Evolutionary conservation across 306 rosid species (phyloP).

Genomic region (Ormosia semicastrata): DNA sequence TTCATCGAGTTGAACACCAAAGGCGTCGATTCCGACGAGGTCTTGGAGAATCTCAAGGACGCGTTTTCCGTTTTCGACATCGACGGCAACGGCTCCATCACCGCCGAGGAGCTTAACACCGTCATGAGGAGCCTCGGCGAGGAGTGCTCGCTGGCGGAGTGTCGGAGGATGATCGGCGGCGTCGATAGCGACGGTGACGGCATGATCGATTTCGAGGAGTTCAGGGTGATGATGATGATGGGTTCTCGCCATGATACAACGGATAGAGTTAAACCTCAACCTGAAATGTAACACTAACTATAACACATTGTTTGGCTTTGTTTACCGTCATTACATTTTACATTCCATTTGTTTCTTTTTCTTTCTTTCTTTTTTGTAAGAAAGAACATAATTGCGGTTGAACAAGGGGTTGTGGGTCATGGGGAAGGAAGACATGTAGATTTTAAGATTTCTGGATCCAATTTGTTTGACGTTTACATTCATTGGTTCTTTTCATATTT

Average conservation of each 20-base stretch:
- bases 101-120: conserved; percentile 78
- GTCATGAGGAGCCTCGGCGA: conserved; percentile 80
- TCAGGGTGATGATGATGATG: conserved; percentile 84
- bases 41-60: conserved; percentile 65
- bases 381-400: too few relatives aligned
- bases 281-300: background rate
- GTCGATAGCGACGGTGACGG: conserved; percentile 89
- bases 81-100: conserved; percentile 80
- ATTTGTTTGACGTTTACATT: too few relatives aligned
- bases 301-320: background rate
- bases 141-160: conserved; percentile 76
- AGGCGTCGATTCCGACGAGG: conserved; percentile 77
- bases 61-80: conserved; percentile 87
- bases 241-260: conserved; percentile 60
- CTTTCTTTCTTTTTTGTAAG: too few relatives aligned
- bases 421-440: too few relatives aligned
- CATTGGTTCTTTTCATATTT: too few relatives aligned
- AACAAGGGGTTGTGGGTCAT: too few relatives aligned
- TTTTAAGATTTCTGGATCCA: too few relatives aligned
- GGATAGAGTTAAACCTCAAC: conserved; percentile 29
- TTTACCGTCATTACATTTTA: background rate
- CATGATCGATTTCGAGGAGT: conserved; percentile 82
- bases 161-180: conserved; percentile 79
- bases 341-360: background rate
- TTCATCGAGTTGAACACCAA: conserved; percentile 81